Conservation (phyloP, 2,329 filamentous ascomycete species). For the Purpureocillium lavendulum region DNA sequence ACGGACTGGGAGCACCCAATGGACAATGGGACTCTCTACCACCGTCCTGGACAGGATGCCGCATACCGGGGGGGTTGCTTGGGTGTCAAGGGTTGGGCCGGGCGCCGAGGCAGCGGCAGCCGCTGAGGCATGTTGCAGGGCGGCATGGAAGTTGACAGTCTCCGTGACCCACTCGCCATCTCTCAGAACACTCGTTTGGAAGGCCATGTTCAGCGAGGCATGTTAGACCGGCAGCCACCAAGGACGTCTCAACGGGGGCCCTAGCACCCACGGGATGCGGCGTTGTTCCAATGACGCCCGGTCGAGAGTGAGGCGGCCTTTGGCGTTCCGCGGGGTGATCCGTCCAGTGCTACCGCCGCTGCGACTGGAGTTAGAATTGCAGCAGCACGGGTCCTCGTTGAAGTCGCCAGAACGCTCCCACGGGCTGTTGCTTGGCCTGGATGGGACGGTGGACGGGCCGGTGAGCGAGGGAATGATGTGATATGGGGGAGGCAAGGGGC, state of each 20-base stretch:
- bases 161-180: slow-evolving; percentile 50
- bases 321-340: too few species aligned
- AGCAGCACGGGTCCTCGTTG: too few species aligned
- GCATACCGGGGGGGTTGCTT: slow-evolving; percentile 39
- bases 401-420: too few species aligned
- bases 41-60: slow-evolving; percentile 76
- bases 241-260: not conserved
- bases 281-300: too few species aligned
- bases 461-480: too few species aligned
- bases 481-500: too few species aligned
- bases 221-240: slow-evolving; percentile 8
- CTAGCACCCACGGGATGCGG: not conserved
- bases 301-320: too few species aligned
- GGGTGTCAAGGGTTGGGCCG: slow-evolving; percentile 20
- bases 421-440: too few species aligned
- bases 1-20: slow-evolving; percentile 72
- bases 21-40: slow-evolving; percentile 64
- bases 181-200: slow-evolving; percentile 46
- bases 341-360: too few species aligned
- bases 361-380: too few species aligned
- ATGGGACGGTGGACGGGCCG: too few species aligned
- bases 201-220: slow-evolving; percentile 26
- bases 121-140: slow-evolving; percentile 27
- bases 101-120: slow-evolving; percentile 10
- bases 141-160: slow-evolving; percentile 34